Evolutionary conservation across 2,329 filamentous ascomycete species (phyloP), one percentile per base, ranked within the genome.

Genomic region (Alternaria longipes): DNA sequence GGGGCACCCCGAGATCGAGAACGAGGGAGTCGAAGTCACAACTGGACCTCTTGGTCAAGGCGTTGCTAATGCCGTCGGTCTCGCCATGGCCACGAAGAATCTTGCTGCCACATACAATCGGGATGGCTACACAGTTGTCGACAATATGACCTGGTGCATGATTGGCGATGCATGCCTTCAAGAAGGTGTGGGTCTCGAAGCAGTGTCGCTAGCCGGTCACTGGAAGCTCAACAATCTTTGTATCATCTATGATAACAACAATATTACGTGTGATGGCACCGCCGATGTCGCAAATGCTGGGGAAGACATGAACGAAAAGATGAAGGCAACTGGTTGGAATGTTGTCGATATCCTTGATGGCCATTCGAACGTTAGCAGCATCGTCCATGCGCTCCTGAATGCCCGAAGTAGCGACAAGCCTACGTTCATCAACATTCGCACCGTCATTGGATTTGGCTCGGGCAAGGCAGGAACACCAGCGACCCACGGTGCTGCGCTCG

Each of bases 101-200:
- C 86, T 89, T 66, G 80, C 84, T 28, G 87, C 86, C 2, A 89
- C 86, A 0, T 87, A 89, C 74, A 87, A 89, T 73, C 63, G 64
- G 5, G 56, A 81, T 0, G 79, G 77, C 2, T 82, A 80, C 51
- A 79, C 82, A 0, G 73, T 87, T 3, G 78, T 87, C 7, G 75
- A 80, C 56, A 85, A 84, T 64, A 81, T 79, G 46, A 86, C 82
- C 0, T 88, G 79, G 73, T 87, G 85, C 65, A 86, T 86, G 80
- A 80, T 84, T 47, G 85, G 85, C 22, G 80, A 75, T 86, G 85
- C 67, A 84, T 86, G 81, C 79, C 76, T 88, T 18, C 83, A 86
- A 66, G 86, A 88, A 71, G 86, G 86, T 26, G 85, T 88, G 1
- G 82, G 79, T 0, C 77, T 87, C 2, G 86, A 89, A 70, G 83